A percentile compares a stretch with the other conserved stretches of the same genome.
These are phyloP conservation scores for Talaromyces sp. DNA, from an alignment of 2,329 filamentous ascomycete species.

Conservation along the genomic window DNA sequence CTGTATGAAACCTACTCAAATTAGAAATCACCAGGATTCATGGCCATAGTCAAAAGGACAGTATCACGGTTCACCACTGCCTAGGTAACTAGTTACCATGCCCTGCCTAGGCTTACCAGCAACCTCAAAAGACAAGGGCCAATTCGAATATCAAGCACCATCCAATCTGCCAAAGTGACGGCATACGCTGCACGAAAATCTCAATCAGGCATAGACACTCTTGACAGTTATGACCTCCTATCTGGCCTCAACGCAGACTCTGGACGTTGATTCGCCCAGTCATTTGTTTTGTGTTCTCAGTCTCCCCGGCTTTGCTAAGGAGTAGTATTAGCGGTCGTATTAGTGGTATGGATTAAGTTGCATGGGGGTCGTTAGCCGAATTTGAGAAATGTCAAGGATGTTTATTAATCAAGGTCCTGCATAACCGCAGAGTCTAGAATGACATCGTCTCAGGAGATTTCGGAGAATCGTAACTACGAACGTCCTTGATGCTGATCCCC, in stretches of 20 bases:
- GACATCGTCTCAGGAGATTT: not conserved
- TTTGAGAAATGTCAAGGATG: not conserved
- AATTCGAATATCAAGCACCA: not conserved
- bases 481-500: not conserved
- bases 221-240: not conserved
- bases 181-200: constrained; percentile 2
- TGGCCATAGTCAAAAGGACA: not conserved
- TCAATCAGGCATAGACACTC: constrained; percentile 3
- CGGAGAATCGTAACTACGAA: not conserved
- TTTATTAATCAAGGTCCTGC: not conserved
- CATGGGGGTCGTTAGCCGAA: not conserved
- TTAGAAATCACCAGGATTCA: not conserved
- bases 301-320: not conserved
- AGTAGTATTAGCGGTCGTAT: not conserved
- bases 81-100: not conserved
- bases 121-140: not conserved
- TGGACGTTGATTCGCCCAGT: not conserved
- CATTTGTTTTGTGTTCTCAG: not conserved
- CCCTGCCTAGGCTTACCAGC: not conserved
- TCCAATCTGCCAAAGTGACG: not conserved
- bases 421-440: not conserved
- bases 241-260: not conserved
- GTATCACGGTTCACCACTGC: not conserved
- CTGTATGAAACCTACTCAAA: not conserved
- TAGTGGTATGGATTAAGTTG: not conserved